Base-by-base conservation (phyloP, 2,329 filamentous ascomycete genomes). In the Nothopassalora personata region DNA sequence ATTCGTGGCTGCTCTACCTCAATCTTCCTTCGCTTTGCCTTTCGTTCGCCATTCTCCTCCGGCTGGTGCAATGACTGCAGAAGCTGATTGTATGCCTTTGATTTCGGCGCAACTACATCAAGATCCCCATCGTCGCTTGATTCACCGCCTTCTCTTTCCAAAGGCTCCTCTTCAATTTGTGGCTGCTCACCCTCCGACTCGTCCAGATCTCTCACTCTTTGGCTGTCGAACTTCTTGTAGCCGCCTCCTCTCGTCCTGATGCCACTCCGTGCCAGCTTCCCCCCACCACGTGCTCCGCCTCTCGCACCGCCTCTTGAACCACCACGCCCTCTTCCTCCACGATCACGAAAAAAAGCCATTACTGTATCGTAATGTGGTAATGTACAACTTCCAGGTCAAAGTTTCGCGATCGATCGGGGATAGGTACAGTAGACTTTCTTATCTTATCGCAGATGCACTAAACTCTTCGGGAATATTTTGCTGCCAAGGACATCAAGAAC, bases 61-160 rank as follows among this genome's bases (percentile, higher is more conserved):
- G 71, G 67, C 54, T 77, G 67, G 57, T 79, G 76, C 23, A 86
- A 77, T 1, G 84, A 77, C 61, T 83, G 79, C 15, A 87, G 73
- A 15, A 87, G 74, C 51, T 79, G 74, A 57, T 79, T 82, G 68
- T 86, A 87, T 9, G 83, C 79, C 58, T 72, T 74, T 4, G 70
- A 64, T 4, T 60, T 62, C 6, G 66, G 65, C 52, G 62, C 57
- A 19, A 63, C 60, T 23, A 66, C 67, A n/a, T 68, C 72, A 19
- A 72, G 69, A 9, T 71, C 70, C n/a, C 69, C 66, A 11, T 71
- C 70, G 30, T 66, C 69, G 18, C 65, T 63, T 5, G 68, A 58
- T 3, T 67, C 64, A 5, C 65, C 61, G 10, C 66, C 58, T 18
- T 68, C 67, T 10, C 54, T 53, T 23, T 63, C 64, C n/a, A 67